A percentile compares a stretch with the other conserved stretches of the same genome.
Conservation (phyloP, 345 rosid species). For the Clarkia xantiana region DNA sequence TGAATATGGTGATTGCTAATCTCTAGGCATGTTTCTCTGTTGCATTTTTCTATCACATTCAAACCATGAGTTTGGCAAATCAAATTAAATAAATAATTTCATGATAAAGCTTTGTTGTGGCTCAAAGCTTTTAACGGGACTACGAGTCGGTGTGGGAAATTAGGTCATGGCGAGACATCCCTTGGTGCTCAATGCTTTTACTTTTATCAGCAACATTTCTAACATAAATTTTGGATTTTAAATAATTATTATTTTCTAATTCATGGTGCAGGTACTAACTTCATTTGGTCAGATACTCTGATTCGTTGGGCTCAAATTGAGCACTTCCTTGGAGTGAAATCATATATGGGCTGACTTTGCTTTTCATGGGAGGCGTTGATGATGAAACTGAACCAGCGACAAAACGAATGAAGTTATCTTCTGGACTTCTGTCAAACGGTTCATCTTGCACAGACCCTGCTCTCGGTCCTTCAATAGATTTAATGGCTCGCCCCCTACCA, state of each 20-base stretch:
- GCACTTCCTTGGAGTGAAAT: conserved; percentile 8
- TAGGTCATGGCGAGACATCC: too few relatives aligned
- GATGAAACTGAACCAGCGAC: conserved; percentile 47
- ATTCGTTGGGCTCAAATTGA: conserved; percentile 1
- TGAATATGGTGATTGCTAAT: too few relatives aligned
- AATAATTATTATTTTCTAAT: background rate
- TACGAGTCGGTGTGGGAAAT: too few relatives aligned
- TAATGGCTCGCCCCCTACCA: conserved; percentile 51
- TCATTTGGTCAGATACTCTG: conserved; percentile 9
- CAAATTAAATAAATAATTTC: too few relatives aligned
- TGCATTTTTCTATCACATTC: too few relatives aligned
- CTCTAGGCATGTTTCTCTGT: too few relatives aligned
- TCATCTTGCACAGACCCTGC: conserved; percentile 20
- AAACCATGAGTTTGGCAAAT: too few relatives aligned
- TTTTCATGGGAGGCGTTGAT: conserved; percentile 58
- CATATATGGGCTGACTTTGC: conserved; percentile 51
- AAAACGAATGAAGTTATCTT: conserved; percentile 39
- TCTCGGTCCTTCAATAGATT: conserved; percentile 25
- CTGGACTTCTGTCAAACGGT: conserved; percentile 32
- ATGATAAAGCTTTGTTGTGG: too few relatives aligned
- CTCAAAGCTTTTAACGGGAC: too few relatives aligned
- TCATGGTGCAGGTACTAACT: conserved; percentile 16
- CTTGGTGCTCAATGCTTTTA: too few relatives aligned
- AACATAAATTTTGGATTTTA: background rate
- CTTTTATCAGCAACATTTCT: too few relatives aligned